Evolutionary conservation across 73 alveolate species (phyloP), one percentile per base, ranked within the genome.

Genomic region (Vitrella brassicaformis): DNA sequence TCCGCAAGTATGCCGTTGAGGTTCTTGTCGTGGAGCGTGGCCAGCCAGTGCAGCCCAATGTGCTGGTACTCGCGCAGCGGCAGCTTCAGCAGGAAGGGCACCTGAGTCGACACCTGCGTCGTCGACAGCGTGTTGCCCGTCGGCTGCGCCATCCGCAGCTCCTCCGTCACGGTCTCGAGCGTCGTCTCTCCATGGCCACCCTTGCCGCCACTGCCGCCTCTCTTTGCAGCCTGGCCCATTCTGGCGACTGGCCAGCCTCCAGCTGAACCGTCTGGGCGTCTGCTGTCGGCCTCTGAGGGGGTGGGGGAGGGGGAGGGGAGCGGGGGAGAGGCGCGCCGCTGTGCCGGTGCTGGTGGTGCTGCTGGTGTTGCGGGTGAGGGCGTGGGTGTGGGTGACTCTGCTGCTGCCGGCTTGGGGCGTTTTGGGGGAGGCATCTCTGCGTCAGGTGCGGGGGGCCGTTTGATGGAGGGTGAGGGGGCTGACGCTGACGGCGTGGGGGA

Each of bases 1-100:
- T 97, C 99, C 25, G 99, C 99, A 69, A 97, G 85, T 47, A 97
- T 97, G 32, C 99, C 99, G 86, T 97, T 97, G 80, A 97, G 87
- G 30, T 93, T 85, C 86, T 95, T 95, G 73, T 95, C 93, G 81
- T 97, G 98, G 68, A 97, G 87, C 19, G 99, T 93, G 25, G 93
- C 98, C 75, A 97, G 75, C 99, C 99, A 97, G 71, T 95, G 94
- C 67, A 94, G 92, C 22, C 99, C 99, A 4, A 8, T 14, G 22
- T 39, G 56, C 56, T 39, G 56, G 14, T 39, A 39, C 56, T 39
- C 56, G 4, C 56, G 56, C 56, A 39, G 56, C 4, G 14, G 4
- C 56, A 4, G 22, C 56, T 14, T 39, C 22, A 39, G 56, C 4
- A 39, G 56, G 14, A 39, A 39, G 14, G 22, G 56, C 14, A 39